Base-by-base conservation (phyloP, 305 asterid genomes). In the Euphrasia arctica region DNA sequence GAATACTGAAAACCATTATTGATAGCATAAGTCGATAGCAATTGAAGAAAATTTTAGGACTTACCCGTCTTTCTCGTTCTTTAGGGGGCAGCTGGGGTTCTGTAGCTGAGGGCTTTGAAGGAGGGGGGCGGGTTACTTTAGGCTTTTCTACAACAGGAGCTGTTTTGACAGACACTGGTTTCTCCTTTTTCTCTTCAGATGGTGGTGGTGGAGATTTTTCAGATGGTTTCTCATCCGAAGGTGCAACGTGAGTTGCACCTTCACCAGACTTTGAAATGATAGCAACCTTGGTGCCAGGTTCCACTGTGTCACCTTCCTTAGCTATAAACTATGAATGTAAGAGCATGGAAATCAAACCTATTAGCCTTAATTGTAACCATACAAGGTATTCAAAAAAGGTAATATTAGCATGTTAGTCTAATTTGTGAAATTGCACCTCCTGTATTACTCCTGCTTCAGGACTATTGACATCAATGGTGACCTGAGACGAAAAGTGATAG, bases 401-500 rank as follows among this genome's bases (percentile, higher is more conserved):
- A 59, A 54, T 14, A 59, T 54, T 43, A 62, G 36, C 49, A 55
- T 11, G 9, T 39, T 9, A 60, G 48, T 64, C 41, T 14, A 62
- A 62, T 61, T 49, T 25, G 27, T 1, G 52, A 68, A 47, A 54
- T n/a, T 29, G 34, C 73, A 93, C 99, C 99, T 94, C 71, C 74
- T 88, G 87, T 78, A 94, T 88, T 48, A 94, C 89, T 64, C 99
- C 99, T 28, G 99, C 93, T 81, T 88, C 97, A 70, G 99, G 99
- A 79, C 99, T 90, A 68, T 84, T 75, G 70, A 94, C 99, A 82
- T 94, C 99, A 67, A 94, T 94, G 15, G 99, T 90, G 67, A 93
- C 99, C 97, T 93, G 80, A 54, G 67, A 72, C 52, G 29, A 62
- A n/a, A n/a, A n/a, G n/a, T 18, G 22, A 18, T 18, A 18, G 22